Percentiles rank a stretch among this genome's conserved stretches.
Evolutionary conservation across 164 flowering plant genomes (phyloP).

Genomic region (Saururus chinensis): DNA sequence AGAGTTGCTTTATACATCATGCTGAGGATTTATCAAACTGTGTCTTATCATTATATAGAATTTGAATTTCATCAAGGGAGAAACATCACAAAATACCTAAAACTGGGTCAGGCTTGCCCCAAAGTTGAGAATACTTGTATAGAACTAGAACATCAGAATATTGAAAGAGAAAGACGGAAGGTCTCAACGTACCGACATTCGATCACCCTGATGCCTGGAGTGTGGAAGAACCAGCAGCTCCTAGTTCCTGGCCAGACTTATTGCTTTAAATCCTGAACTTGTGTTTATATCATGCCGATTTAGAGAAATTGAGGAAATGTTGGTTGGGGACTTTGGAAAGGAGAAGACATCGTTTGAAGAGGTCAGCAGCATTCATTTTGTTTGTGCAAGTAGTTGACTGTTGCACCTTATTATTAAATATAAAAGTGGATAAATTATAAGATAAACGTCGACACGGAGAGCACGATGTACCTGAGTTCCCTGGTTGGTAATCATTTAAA

Average conservation of each 20-base stretch:
- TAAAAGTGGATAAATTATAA: no score
- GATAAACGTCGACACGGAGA: background rate
- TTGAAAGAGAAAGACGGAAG: background rate
- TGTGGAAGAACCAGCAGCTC: background rate
- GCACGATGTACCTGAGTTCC: background rate
- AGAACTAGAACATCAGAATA: background rate
- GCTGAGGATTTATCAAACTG: no score
- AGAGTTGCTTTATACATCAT: no score
- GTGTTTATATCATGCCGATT: background rate
- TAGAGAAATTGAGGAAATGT: background rate
- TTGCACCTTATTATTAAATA: background rate
- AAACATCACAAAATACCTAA: no score
- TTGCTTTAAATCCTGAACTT: background rate
- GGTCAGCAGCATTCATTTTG: background rate
- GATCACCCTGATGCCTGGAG: background rate
- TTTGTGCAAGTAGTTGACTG: background rate
- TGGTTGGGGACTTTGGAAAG: background rate
- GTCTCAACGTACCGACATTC: background rate
- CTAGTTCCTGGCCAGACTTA: background rate
- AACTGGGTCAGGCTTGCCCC: background rate
- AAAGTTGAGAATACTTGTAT: background rate
- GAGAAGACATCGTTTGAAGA: background rate
- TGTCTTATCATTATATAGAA: no score
- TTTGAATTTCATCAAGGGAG: no score
- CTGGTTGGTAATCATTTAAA: no score